Evolutionary conservation across 2,329 filamentous ascomycete genomes (phyloP), one percentile per base, ranked within the genome.

Genomic region (Ambrosiella beaveri): DNA sequence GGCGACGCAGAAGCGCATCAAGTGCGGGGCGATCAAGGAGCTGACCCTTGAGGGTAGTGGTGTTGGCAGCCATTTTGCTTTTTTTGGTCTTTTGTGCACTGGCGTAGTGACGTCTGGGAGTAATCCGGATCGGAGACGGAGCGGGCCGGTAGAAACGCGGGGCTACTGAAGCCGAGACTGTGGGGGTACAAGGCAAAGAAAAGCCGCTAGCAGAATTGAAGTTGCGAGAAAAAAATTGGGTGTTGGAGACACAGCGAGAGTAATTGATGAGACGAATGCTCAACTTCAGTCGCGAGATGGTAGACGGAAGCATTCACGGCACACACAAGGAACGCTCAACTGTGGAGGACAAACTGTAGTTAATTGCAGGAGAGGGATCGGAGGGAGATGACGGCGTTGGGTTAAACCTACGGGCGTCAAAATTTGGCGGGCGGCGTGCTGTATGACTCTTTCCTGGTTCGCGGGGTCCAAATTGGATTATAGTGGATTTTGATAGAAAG

Each of bases 21-120:
- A 97, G 81, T 59, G 80, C 75, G 61, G 78, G 74, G 67, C 88
- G 83, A 72, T 97, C 89, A 65, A 98, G 84, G 72, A 87, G 82
- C 76, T 95, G 84, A 66, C 91, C 93, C 73, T 86, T 90, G 68
- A 88, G 82, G 61, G 89, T 95, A 64, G 86, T 93, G 39, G 76
- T 75, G 59, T 73, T 69, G 59, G 75, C 70, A 54, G 74, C 70
- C 76, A 78, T 80, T 56, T 66, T 67, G 8, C 41, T 27, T 13
- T 19, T 17, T 12, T 58, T 47, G 62, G 61, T 62, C 56, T 35
- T 62, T 49, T n/a, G 53, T n/a, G 7, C 15, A 19, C 35, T 19
- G 37, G 17, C 13, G 40, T 47, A 47, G 5, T 8, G n/a, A 47
- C n/a, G 9, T 8, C 8, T n/a, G 7, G 11, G 7, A 17, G n/a